These are phyloP conservation scores for Solanum pimpinellifolium DNA, from an alignment of 257 asterid species.

Conservation along the genomic window DNA sequence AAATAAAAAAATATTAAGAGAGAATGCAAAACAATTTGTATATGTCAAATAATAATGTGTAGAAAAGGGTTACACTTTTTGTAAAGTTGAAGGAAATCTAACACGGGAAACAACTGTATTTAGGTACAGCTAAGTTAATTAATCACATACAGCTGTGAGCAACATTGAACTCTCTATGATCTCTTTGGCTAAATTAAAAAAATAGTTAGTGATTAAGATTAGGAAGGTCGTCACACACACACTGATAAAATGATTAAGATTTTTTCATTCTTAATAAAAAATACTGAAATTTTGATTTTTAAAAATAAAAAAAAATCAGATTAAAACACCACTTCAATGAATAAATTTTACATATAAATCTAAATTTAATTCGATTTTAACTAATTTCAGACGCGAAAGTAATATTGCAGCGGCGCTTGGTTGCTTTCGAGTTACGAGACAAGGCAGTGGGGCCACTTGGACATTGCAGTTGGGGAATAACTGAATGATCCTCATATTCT, in stretches of 20 bases:
- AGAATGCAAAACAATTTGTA: not conserved
- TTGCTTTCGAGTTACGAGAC: not conserved
- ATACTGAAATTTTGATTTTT: too few relatives aligned
- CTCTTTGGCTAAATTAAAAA: not conserved
- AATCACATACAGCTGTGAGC: not conserved
- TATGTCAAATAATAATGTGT: not conserved
- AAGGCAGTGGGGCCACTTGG: not conserved
- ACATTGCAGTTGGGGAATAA: not conserved
- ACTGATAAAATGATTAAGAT: rapidly evolving
- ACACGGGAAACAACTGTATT: not conserved
- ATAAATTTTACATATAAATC: too few relatives aligned
- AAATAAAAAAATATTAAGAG: not conserved
- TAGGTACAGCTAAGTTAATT: not conserved
- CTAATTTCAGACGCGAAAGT: too few relatives aligned
- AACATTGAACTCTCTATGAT: not conserved
- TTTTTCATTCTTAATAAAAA: not conserved
- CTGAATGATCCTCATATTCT: not conserved
- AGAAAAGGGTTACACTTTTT: not conserved
- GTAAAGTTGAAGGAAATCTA: not conserved
- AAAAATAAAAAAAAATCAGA: rapidly evolving
- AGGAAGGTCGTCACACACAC: too few relatives aligned
- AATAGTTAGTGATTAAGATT: not conserved
- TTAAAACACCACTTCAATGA: too few relatives aligned
- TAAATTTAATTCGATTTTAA: too few relatives aligned
- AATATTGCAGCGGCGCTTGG: not conserved